Evolutionary conservation across 2,329 filamentous ascomycete genomes (phyloP).

Genomic region (Dothiorella sarmentorum): DNA sequence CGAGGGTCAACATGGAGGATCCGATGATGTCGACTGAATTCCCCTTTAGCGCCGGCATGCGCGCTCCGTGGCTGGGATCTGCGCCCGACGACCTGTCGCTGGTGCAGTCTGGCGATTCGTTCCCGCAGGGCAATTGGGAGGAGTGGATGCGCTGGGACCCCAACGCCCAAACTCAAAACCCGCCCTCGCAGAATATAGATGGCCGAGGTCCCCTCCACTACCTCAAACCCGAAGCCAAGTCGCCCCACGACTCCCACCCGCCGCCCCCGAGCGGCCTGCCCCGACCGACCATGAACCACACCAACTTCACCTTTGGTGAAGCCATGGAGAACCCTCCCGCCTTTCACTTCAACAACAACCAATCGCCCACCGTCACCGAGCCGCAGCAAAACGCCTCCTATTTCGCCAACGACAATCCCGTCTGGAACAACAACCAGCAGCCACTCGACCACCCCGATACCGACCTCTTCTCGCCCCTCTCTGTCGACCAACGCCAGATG

Average conservation of each 20-base stretch:
- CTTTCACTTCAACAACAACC: slow-evolving; percentile 34
- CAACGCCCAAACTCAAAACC: slow-evolving; percentile 29
- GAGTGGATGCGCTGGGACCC: slow-evolving; percentile 50
- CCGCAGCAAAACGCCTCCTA: slow-evolving; percentile 28
- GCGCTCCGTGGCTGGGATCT: slow-evolving; percentile 33
- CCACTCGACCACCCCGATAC: slow-evolving; percentile 25
- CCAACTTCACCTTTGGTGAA: slow-evolving; percentile 35
- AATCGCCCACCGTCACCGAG: slow-evolving; percentile 31
- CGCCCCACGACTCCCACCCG: slow-evolving; percentile 29
- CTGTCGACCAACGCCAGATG: slow-evolving; percentile 27
- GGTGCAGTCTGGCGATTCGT: slow-evolving; percentile 28
- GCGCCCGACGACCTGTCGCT: slow-evolving; percentile 33
- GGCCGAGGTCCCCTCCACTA: slow-evolving; percentile 29
- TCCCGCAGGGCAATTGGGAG: slow-evolving; percentile 41
- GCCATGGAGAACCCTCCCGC: slow-evolving; percentile 30
- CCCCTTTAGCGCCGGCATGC: slow-evolving; percentile 29
- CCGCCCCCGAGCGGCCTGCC: slow-evolving; percentile 22
- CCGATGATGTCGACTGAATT: slow-evolving; percentile 35
- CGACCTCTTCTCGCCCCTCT: slow-evolving; percentile 28
- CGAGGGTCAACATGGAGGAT: slow-evolving; percentile 30
- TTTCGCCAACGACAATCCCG: slow-evolving; percentile 26
- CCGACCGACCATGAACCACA: slow-evolving; percentile 25
- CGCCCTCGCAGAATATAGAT: slow-evolving; percentile 20
- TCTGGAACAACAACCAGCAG: slow-evolving; percentile 32
- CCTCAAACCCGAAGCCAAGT: slow-evolving; percentile 27